A percentile compares a stretch with the other conserved stretches of the same genome.
These are phyloP conservation scores for Rhazya stricta DNA, from an alignment of 257 asterid species.

Conservation along the genomic window DNA sequence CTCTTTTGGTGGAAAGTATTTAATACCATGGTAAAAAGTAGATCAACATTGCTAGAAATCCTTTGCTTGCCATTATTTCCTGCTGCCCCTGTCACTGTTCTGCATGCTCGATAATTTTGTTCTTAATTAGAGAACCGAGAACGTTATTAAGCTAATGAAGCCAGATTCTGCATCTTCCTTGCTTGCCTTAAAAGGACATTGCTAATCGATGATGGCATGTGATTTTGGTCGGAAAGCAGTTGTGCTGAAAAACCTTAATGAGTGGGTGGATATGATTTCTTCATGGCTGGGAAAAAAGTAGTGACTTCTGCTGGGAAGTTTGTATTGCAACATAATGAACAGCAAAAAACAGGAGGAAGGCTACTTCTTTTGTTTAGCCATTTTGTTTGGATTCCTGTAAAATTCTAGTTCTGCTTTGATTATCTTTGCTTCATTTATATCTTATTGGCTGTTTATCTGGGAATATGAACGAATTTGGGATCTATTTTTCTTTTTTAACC, in stretches of 20 bases:
- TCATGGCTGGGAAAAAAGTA: not conserved
- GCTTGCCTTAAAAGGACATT: no score
- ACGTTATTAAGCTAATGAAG: not conserved
- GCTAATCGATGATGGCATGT: not conserved
- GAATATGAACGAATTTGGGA: no score
- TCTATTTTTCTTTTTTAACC: not conserved
- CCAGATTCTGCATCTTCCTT: not conserved
- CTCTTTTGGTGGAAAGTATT: not conserved
- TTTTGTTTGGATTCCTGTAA: not conserved
- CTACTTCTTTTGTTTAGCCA: not conserved
- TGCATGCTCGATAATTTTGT: not conserved
- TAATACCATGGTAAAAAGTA: not conserved
- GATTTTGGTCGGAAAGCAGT: not conserved
- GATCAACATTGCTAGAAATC: not conserved
- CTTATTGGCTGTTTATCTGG: not conserved
- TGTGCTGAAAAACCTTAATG: not conserved
- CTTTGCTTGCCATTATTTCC: not conserved
- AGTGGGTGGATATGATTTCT: not conserved
- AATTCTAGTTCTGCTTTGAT: not conserved
- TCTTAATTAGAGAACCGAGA: not conserved
- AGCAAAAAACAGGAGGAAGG: not conserved
- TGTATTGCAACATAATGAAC: not conserved
- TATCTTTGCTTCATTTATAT: not conserved
- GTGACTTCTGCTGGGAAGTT: not conserved
- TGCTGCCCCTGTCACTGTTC: not conserved